Base-by-base conservation (phyloP, 106 monocot genomes). In the Chionographis japonica region DNA sequence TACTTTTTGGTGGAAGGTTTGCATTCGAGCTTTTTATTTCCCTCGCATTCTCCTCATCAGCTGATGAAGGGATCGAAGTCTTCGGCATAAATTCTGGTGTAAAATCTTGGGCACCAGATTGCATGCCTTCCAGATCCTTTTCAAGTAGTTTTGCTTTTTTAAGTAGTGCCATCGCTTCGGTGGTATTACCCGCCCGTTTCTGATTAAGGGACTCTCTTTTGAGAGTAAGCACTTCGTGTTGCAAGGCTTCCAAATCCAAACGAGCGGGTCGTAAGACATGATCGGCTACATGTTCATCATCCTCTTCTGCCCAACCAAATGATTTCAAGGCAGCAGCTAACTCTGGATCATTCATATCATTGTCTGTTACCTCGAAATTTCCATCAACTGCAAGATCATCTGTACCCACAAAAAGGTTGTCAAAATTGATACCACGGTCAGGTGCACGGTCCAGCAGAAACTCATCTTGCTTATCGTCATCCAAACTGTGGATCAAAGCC, bases 271-370 rank as follows among this genome's bases (percentile, higher is more conserved):
- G 8, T 41, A 40, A 1, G 9, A 40, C 52, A 41, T 74, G 12
- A 13, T 73, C 54, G 65, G 50, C 57, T 41, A 19, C 12, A 60
- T 63, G 59, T 9, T 71, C 72, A 58, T 84, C 86, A 55, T 81
- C 83, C 43, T 81, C 91, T 59, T 84, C 93, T 57, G 50, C 67
- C 98, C 98, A 98, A 70, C 98, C 98, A 81, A 93, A 93, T 46
- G 87, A 93, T 83, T 82, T 79, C 74, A 98, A 79, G 51, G 87
- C 87, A 74, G 80, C 76, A 75, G 73, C 79, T 68, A 98, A 72
- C 43, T 87, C 89, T 12, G 93, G 90, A 75, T 98, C 90, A 83
- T 93, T 83, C 87, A 98, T 77, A 80, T 98, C 98, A 82, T 84
- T 83, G 72, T 87, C 87, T 50, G 89, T 98, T 5, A 93, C 78